These are phyloP conservation scores for Pyrenochaeta sp. DNA, from an alignment of 2,329 filamentous ascomycete species.

Conservation along the genomic window DNA sequence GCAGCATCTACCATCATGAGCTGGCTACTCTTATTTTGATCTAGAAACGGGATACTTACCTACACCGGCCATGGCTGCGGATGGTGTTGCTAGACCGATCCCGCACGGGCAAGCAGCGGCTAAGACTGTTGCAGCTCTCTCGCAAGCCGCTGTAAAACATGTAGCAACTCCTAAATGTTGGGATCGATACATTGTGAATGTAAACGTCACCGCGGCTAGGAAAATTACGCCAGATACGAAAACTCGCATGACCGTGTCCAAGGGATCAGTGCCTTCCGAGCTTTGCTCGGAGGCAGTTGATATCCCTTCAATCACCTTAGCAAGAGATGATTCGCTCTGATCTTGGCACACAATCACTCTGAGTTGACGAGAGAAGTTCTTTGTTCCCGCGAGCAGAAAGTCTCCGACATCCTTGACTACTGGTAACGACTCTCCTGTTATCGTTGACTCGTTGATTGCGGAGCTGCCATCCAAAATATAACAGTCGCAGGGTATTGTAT, in stretches of 20 bases:
- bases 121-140: conserved; percentile 15
- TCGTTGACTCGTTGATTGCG: conserved; percentile 13
- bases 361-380: conserved; percentile 6
- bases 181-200: background rate
- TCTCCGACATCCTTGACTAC: conserved; percentile 13
- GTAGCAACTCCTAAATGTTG: background rate
- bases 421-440: conserved; percentile 16
- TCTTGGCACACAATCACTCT: conserved; percentile 8
- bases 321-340: conserved; percentile 11
- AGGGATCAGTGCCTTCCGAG: background rate
- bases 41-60: conserved; percentile 1
- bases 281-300: conserved; percentile 10
- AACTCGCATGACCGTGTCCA: conserved; percentile 10
- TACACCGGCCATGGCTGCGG: conserved; percentile 22
- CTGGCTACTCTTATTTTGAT: background rate
- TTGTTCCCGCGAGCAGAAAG: conserved; percentile 15
- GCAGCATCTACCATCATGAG: conserved; percentile 12
- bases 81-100: conserved; percentile 20
- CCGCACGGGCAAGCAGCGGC: conserved; percentile 25
- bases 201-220: background rate
- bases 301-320: conserved; percentile 15
- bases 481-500: conserved; percentile 16
- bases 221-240: conserved; percentile 10
- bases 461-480: conserved; percentile 14
- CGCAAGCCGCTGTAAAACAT: conserved; percentile 2